Evolutionary conservation across 2,329 filamentous ascomycete species (phyloP), one percentile per base, ranked within the genome.

Genomic region (Fusarium tanahbumbuense): DNA sequence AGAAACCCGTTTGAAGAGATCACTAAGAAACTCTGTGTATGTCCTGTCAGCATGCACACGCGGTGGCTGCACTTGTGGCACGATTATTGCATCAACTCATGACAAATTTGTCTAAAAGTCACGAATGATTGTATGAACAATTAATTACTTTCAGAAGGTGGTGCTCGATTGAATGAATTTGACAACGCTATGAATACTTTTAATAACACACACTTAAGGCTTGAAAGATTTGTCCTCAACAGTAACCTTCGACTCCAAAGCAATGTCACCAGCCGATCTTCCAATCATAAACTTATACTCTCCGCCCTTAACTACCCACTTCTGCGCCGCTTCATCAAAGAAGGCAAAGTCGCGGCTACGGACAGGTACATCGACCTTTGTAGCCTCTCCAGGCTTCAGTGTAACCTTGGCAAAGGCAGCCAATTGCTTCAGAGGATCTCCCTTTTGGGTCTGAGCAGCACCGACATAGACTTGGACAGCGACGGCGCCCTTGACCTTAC

Each of bases 361-460:
- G 7, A 77, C 70, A 9, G 74, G 72, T 22, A 77, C 46, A 23
- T 67, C 64, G 6, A 76, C 71, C 15, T 60, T 60, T 15, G 53
- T 46, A 72, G 80, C 68, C 61, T 76, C 71, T 8, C 73, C 70
- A 41, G 74, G 60, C 61, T 73, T 68, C 8, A 76, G 46, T 5
- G 68, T 73, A 15, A 91, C 85, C 78, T 92, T 92, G 61, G 85
- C 85, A 70, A 92, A 93, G 0, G 88, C 89, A 46, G 88, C 88
- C 5, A 93, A 81, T 77, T 93, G 91, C 79, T 93, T 92, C 30
- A 76, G 34, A 28, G 74, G 74, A 58, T 76, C 56, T 25, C 68
- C 70, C 46, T 71, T 58, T 0, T 52, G 47, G 11, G 68, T 61
- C 56, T 74, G 42, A 22, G 63, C 54, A 8, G 62, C 68, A 15